phyloP scores from a whole-genome alignment of 2,329 filamentous ascomycete species.

The Fusarium papillatum region DNA sequence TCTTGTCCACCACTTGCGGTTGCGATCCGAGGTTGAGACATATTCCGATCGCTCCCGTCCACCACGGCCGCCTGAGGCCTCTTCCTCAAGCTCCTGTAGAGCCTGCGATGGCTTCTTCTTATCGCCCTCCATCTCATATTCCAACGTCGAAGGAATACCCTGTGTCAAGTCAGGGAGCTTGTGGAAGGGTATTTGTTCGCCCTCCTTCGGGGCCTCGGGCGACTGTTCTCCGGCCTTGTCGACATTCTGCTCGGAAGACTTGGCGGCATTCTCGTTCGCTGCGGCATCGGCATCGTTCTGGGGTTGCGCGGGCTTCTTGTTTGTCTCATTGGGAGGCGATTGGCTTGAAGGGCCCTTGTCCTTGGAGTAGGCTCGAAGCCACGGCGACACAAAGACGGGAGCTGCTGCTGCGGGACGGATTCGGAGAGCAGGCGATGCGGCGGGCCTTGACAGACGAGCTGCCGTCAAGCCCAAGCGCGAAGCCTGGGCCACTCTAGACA shows the following conservation, averaged over 20 bases:
- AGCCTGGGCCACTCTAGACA: slow-evolving; percentile 52
- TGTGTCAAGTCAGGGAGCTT: slow-evolving; percentile 93
- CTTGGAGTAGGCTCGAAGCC: slow-evolving; percentile 47
- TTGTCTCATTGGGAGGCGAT: slow-evolving; percentile 16
- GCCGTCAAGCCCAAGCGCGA: slow-evolving; percentile 50
- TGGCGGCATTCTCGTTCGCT: slow-evolving; percentile 17
- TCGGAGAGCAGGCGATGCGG: slow-evolving; percentile 42
- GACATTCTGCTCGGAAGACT: slow-evolving; percentile 32
- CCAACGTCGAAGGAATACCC: slow-evolving; percentile 92
- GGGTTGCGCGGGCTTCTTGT: slow-evolving; percentile 34
- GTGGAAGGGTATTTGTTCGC: slow-evolving; percentile 66
- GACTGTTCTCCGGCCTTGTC: slow-evolving; percentile 40
- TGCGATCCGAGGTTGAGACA: slow-evolving; percentile 90
- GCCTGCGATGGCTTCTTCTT: slow-evolving; percentile 51
- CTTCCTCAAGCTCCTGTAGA: slow-evolving; percentile 54
- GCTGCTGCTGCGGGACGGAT: slow-evolving; percentile 36
- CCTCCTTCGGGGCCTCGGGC: slow-evolving; percentile 48
- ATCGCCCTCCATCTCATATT: slow-evolving; percentile 74
- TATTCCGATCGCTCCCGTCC: slow-evolving; percentile 76
- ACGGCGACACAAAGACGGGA: slow-evolving; percentile 41
- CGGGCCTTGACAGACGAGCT: slow-evolving; percentile 44
- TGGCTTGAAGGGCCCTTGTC: slow-evolving; percentile 29
- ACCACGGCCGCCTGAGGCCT: slow-evolving; percentile 45
- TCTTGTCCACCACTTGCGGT: slow-evolving; percentile 82
- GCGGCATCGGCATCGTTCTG: slow-evolving; percentile 29